phyloP scores from a whole-genome alignment of 208 protist species.

The Jaenimonas drosophilae region DNA sequence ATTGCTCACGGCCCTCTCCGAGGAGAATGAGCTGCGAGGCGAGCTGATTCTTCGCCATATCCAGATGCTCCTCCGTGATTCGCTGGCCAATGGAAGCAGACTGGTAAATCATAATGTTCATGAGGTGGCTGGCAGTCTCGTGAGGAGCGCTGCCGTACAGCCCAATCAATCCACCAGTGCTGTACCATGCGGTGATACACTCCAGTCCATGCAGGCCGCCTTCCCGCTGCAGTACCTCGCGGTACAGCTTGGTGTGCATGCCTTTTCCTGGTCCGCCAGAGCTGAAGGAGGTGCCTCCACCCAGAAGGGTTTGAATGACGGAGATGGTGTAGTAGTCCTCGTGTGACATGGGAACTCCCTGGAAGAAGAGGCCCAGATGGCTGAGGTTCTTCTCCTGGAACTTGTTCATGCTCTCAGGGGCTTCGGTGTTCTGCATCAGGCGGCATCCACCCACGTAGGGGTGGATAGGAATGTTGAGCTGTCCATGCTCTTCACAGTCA shows the following conservation, averaged over 20 bases:
- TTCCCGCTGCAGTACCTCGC: conserved; percentile 78
- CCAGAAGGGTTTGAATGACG: conserved; percentile 83
- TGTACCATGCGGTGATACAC: conserved; percentile 89
- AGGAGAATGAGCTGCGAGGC: conserved; percentile 78
- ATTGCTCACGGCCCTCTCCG: conserved; percentile 69
- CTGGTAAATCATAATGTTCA: conserved; percentile 76
- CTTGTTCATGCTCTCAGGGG: conserved; percentile 87
- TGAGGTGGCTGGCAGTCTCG: conserved; percentile 48
- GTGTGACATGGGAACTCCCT: conserved; percentile 75
- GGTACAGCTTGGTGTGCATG: conserved; percentile 89
- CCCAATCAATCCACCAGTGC: conserved; percentile 77
- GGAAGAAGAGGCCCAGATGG: conserved; percentile 81
- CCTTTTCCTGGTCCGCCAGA: conserved; percentile 90
- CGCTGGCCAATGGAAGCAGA: conserved; percentile 65
- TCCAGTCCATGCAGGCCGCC: conserved; percentile 73
- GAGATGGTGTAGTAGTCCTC: conserved; percentile 82
- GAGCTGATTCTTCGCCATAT: conserved; percentile 87
- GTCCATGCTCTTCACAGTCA: conserved; percentile 1
- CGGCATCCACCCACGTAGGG: conserved; percentile 74
- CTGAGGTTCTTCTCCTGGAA: conserved; percentile 88
- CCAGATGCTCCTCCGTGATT: conserved; percentile 54
- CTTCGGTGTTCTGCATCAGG: conserved; percentile 65
- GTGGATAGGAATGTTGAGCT: conserved; percentile 7
- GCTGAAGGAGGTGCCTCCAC: conserved; percentile 86
- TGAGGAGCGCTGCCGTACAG: conserved; percentile 83